These are phyloP conservation scores for Syzygium aromaticum DNA, from an alignment of 345 rosid genomes.

Conservation along the genomic window DNA sequence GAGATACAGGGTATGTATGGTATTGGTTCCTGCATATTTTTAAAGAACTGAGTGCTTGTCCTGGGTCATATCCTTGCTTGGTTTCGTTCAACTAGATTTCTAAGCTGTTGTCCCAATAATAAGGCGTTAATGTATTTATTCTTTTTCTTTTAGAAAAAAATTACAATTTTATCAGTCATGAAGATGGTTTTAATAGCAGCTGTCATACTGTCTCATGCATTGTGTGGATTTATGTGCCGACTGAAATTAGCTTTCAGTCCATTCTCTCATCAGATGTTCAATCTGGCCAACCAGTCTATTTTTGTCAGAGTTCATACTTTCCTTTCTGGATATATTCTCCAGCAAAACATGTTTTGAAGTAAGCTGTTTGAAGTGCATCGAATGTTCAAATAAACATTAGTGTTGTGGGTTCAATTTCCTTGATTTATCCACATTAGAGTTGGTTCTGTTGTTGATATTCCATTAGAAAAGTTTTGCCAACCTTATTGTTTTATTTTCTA, in stretches of 20 bases:
- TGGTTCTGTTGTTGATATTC: not conserved
- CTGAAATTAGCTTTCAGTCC: not conserved
- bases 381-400: not conserved
- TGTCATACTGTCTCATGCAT: not conserved
- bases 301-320: conserved; percentile 68
- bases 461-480: not conserved
- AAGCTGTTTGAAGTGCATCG: not conserved
- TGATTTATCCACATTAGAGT: not conserved
- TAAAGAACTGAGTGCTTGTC: not conserved
- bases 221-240: not conserved
- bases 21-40: not conserved
- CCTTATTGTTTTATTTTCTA: not conserved
- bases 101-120: no score
- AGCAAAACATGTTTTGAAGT: conserved; percentile 78
- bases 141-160: no score
- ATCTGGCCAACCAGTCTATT: conserved; percentile 80
- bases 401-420: not conserved
- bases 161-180: not conserved
- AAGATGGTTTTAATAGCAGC: not conserved
- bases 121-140: not conserved
- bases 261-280: conserved; percentile 56
- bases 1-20: conserved; percentile 65
- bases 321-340: conserved; percentile 52
- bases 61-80: not conserved
- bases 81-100: not conserved